Base-by-base conservation (phyloP, 2,329 filamentous ascomycete species). In the Trichoderma harzianum region DNA sequence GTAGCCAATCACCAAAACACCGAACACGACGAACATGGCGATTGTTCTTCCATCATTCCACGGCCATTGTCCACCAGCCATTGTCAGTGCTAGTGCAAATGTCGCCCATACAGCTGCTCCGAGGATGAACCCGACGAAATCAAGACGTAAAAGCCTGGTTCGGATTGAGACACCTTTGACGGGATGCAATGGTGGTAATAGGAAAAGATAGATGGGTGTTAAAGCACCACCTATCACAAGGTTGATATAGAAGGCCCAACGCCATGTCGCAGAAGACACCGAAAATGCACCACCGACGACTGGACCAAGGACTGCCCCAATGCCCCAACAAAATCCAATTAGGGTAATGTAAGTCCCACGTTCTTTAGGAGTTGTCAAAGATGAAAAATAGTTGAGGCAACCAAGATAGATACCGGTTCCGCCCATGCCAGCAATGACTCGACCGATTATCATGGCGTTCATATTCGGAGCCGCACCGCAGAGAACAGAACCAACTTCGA, bases 361-460 rank as follows among this genome's bases (percentile, higher is more conserved):
- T 21, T 51, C 39, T 21, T 51, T 21, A 10, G 43, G 43, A 21
- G 43, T 51, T 51, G 43, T 51, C 5, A 51, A 21, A 12, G 43
- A 51, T 51, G 43, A 51, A 51, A 51, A 51, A 21, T 51, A 51
- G 43, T 51, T 51, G n/a, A 51, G 43, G 43, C 43, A 51, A 5
- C 80, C 80, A 12, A 78, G 65, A 69, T 84, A 85, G 74, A 83
- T 79, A 2, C 84, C 84, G 2, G 75, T 75, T 1, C 83, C 84
- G 3, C 83, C 83, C 28, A 81, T 76, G 61, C 84, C 84, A 69
- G 80, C 80, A 47, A 84, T 78, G 7, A 80, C 82, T 30, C 84
- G 79, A 11, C 84, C 84, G 34, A 70, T 18, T 84, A 87, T 87
- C 26, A 87, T 72, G 34, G 82, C 80, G 73, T 82, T 76, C 79